Evolutionary conservation across 2,329 filamentous ascomycete species (phyloP).

Genomic region (Penicillium freii): DNA sequence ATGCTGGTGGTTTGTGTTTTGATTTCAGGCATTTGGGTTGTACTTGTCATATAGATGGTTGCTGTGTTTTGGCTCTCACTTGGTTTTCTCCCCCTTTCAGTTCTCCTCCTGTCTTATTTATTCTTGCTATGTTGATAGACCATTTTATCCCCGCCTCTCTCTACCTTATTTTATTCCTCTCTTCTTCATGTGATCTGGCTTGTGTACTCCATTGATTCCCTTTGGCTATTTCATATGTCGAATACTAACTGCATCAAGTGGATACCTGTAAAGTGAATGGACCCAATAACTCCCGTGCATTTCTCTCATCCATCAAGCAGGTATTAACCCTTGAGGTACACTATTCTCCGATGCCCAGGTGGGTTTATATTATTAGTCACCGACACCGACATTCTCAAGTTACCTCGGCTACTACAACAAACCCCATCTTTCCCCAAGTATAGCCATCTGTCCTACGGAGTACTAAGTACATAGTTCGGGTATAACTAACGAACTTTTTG

Average conservation of each 20-base stretch:
- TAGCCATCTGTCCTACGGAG: not conserved
- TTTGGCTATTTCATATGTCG: constrained; percentile 15
- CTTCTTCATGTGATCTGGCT: constrained; percentile 8
- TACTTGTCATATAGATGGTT: constrained; percentile 15
- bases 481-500: not conserved
- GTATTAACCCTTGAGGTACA: not conserved
- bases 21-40: constrained; percentile 6
- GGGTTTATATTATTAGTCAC: constrained; percentile 8
- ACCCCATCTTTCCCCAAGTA: constrained; percentile 5
- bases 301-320: not conserved
- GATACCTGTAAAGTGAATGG: not conserved
- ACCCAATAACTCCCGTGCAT: not conserved
- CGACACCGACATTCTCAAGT: not conserved
- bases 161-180: constrained; percentile 10
- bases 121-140: constrained; percentile 25
- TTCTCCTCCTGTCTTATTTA: constrained; percentile 25
- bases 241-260: not conserved
- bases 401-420: constrained; percentile 12
- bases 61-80: constrained; percentile 1
- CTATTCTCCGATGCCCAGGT: not conserved
- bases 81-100: constrained; percentile 11
- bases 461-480: not conserved
- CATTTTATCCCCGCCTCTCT: constrained; percentile 12
- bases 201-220: constrained; percentile 19
- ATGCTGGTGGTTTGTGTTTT: constrained; percentile 13